A percentile compares a stretch with the other conserved stretches of the same genome.
These are phyloP conservation scores for Crassisporium funariophilum DNA, from an alignment of 768 basidiomycete genomes.

Conservation along the genomic window DNA sequence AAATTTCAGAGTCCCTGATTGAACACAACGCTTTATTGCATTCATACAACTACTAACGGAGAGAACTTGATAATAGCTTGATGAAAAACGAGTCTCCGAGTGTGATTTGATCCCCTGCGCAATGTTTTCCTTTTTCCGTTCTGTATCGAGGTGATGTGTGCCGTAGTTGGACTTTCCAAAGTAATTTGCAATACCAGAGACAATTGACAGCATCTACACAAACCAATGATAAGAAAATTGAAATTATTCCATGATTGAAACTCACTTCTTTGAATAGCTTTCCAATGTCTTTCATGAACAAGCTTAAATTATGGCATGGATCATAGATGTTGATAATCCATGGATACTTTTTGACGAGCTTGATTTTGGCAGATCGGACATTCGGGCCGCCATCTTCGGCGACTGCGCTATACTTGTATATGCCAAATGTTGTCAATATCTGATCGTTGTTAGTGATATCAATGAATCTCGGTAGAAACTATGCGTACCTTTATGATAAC, in stretches of 20 bases:
- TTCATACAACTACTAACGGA: slow-evolving; percentile 24
- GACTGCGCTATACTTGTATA: slow-evolving; percentile 19
- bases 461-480: background rate
- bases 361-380: slow-evolving; percentile 20
- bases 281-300: slow-evolving; percentile 30
- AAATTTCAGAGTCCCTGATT: slow-evolving; percentile 19
- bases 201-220: slow-evolving; percentile 21
- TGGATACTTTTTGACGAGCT: slow-evolving; percentile 12
- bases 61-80: slow-evolving; percentile 24
- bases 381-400: slow-evolving; percentile 30
- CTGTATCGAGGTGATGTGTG: slow-evolving; percentile 19
- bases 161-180: slow-evolving; percentile 31
- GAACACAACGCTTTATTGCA: slow-evolving; percentile 19
- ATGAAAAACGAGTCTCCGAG: slow-evolving; percentile 28
- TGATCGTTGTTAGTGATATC: background rate
- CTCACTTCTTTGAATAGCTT: slow-evolving; percentile 29
- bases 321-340: slow-evolving; percentile 33
- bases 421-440: slow-evolving; percentile 1
- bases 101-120: slow-evolving; percentile 23
- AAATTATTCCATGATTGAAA: background rate
- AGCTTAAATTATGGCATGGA: slow-evolving; percentile 31
- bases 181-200: slow-evolving; percentile 26
- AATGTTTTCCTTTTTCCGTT: slow-evolving; percentile 19
- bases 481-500: slow-evolving; percentile 8
- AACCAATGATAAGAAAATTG: slow-evolving; percentile 2